A percentile compares a stretch with the other conserved stretches of the same genome.
phyloP scores from a whole-genome alignment of 2,329 filamentous ascomycete species.

The Cladophialophora chaetospira region DNA sequence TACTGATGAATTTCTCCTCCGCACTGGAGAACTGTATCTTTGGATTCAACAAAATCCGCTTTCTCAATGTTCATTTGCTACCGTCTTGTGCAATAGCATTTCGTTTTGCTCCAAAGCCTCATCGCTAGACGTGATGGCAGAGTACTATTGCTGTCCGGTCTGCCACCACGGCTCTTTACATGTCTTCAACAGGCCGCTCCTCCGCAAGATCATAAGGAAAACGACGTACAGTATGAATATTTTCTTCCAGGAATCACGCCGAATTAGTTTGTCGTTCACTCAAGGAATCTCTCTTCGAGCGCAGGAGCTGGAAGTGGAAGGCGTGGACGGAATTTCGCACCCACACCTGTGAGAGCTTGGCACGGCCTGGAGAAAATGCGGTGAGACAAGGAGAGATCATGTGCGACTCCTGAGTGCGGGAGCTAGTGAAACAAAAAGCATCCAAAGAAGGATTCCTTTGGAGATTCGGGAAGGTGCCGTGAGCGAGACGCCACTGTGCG shows the following conservation, averaged over 20 bases:
- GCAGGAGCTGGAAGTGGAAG: too few species aligned
- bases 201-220: too few species aligned
- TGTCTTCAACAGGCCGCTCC: too few species aligned
- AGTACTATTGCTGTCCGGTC: too few species aligned
- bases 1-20: constrained; percentile 3
- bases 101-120: background rate
- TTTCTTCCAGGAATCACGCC: too few species aligned
- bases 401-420: constrained; percentile 6
- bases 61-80: background rate
- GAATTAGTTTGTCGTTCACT: too few species aligned
- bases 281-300: too few species aligned
- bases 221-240: too few species aligned
- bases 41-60: background rate
- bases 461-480: background rate
- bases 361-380: constrained; percentile 22
- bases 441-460: background rate
- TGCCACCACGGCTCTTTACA: too few species aligned
- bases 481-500: background rate
- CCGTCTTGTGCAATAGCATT: background rate
- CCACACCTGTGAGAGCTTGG: background rate
- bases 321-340: background rate
- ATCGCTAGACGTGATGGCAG: too few species aligned
- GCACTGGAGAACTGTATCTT: background rate
- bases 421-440: background rate
- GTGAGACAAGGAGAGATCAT: constrained; percentile 23